Percentiles rank a stretch among this genome's conserved stretches.
Evolutionary conservation across 1,284 basidiomycete species (phyloP).

Genomic region (Sporisorium exsertum): DNA sequence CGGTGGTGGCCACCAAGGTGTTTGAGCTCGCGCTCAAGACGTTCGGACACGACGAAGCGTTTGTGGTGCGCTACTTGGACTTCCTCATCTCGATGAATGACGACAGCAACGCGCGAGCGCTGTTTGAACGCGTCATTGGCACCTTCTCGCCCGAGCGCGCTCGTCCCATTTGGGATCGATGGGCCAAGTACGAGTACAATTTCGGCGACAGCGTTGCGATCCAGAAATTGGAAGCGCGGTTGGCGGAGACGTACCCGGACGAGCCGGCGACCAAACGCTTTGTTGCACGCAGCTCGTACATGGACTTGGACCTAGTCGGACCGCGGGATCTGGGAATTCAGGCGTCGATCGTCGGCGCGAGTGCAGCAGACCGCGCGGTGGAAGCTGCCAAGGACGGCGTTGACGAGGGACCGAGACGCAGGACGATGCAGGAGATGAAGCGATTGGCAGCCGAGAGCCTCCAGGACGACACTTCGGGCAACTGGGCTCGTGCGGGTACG

Average conservation of each 20-base stretch:
- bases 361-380: slow-evolving; percentile 51
- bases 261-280: slow-evolving; percentile 91
- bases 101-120: slow-evolving; percentile 91
- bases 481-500: slow-evolving; percentile 40
- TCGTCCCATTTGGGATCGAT: slow-evolving; percentile 90
- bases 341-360: slow-evolving; percentile 24
- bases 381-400: slow-evolving; percentile 36
- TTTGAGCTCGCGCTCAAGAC: slow-evolving; percentile 93
- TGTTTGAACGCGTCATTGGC: slow-evolving; percentile 89
- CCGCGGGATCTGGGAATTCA: slow-evolving; percentile 84
- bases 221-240: slow-evolving; percentile 87
- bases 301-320: slow-evolving; percentile 88
- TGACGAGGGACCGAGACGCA: slow-evolving; percentile 47
- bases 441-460: slow-evolving; percentile 59
- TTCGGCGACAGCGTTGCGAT: slow-evolving; percentile 91
- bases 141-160: slow-evolving; percentile 84
- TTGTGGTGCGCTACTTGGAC: slow-evolving; percentile 86
- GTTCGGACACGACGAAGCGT: slow-evolving; percentile 81
- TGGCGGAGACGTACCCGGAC: slow-evolving; percentile 86
- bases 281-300: slow-evolving; percentile 88
- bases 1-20: slow-evolving; percentile 86
- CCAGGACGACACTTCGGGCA: slow-evolving; percentile 66
- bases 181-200: slow-evolving; percentile 94
- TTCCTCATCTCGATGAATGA: slow-evolving; percentile 96
- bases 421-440: slow-evolving; percentile 60